Base-by-base conservation (phyloP, 352 stramenopile species). In the Saprolegnia diclina region DNA sequence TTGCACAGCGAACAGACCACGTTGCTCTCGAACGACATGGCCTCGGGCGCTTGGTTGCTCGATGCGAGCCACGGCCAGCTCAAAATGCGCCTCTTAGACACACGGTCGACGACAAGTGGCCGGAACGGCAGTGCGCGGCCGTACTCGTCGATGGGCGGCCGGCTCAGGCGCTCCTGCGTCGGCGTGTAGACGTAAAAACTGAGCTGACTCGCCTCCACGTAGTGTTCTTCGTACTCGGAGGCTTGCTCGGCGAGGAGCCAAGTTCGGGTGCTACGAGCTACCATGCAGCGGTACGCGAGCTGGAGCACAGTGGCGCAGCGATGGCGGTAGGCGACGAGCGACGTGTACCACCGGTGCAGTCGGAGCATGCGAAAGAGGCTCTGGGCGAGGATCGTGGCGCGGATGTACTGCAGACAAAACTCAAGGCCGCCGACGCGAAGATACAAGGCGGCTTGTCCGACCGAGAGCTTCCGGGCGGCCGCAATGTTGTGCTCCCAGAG, bases 161-260 rank as follows among this genome's bases (percentile, higher is more conserved):
- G 76, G 11, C 80, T 32, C 26, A 92, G 67, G 40, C 81, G 83
- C 70, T 91, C 84, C 22, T 79, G 71, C 14, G 82, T 92, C 26
- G 83, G 86, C 0, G 38, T 76, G 71, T 92, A 90, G 10, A 91
- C 73, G 38, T 80, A 90, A 72, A 76, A 92, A 48, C 90, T 87
- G 10, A 67, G 76, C 64, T 76, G 67, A 6, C 78, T 84, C 45
- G 72, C 64, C 56, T 79, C 76, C 59, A 91, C 84, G 46, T 78
- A 78, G 22, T 77, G 73, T 72, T 92, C 81, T 38, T 92, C 83
- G 63, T 90, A 94, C 55, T 78, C 72, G 11, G 83, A 86, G 26
- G 73, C 73, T 64, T 86, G 82, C 73, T 94, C 82, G 62, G 76
- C 83, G 29, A 79, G 68, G 19, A 90, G 73, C 16, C 85, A 64